These are phyloP conservation scores for Pythium brachiatum DNA, from an alignment of 352 stramenopile genomes.

Conservation along the genomic window DNA sequence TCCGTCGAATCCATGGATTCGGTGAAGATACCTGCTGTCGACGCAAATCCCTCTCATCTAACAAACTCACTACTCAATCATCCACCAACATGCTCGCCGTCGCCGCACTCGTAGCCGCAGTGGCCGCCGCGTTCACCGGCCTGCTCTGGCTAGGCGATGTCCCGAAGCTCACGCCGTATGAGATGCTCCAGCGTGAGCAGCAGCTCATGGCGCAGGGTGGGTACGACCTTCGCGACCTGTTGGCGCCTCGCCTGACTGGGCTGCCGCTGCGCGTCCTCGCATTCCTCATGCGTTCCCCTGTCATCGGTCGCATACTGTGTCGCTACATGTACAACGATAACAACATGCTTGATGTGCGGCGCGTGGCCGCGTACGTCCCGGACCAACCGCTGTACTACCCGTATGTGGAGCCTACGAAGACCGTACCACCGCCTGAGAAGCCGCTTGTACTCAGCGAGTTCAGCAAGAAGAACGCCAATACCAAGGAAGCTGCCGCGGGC, in stretches of 20 bases:
- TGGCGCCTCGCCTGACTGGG: conserved; percentile 45
- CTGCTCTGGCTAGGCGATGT: conserved; percentile 54
- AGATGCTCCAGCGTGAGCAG: conserved; percentile 35
- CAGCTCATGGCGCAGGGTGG: conserved; percentile 23
- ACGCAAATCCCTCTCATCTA: too few species aligned
- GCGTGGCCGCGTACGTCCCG: conserved; percentile 52
- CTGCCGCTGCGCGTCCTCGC: conserved; percentile 40
- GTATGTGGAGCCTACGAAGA: conserved; percentile 37
- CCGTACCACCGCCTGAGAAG: conserved; percentile 3
- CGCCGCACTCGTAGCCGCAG: conserved; percentile 31
- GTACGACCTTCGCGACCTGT: conserved; percentile 57
- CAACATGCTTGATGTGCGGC: conserved; percentile 54
- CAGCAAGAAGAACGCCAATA: conserved; percentile 27
- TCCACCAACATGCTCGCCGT: conserved; percentile 32
- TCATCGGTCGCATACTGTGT: conserved; percentile 47
- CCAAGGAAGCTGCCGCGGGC: conserved; percentile 22
- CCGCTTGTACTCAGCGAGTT: conserved; percentile 22
- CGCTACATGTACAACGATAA: conserved; percentile 54
- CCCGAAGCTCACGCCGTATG: conserved; percentile 34
- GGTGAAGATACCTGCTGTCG: too few species aligned
- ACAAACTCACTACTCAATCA: too few species aligned
- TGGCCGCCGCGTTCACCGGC: conserved; percentile 42
- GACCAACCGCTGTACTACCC: conserved; percentile 85
- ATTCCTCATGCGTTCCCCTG: conserved; percentile 40
- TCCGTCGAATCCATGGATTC: too few species aligned